A percentile compares a stretch with the other conserved stretches of the same genome.
phyloP scores from a whole-genome alignment of 2,329 filamentous ascomycete genomes.

The Eutypella sp. region DNA sequence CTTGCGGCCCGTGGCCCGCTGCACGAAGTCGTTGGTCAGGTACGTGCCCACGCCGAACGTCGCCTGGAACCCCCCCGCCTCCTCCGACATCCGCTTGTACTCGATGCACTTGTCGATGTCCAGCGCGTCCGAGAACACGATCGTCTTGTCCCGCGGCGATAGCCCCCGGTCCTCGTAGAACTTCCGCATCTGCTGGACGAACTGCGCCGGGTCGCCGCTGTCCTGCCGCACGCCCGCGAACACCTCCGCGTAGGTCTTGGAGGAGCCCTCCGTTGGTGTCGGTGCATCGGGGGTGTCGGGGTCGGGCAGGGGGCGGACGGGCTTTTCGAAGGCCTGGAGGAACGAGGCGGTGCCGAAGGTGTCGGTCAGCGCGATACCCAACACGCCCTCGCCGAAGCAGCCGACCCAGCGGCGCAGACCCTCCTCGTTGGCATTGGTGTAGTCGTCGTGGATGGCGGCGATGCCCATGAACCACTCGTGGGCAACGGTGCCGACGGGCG shows the following conservation, averaged over 20 bases:
- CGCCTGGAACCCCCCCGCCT: conserved; percentile 74
- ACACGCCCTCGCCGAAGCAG: conserved; percentile 79
- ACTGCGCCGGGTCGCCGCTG: conserved; percentile 78
- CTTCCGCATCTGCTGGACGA: conserved; percentile 70
- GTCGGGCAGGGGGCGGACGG: conserved; percentile 43
- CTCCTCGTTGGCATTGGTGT: conserved; percentile 76
- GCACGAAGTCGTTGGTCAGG: conserved; percentile 89
- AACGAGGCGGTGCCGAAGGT: conserved; percentile 93
- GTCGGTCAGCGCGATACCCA: conserved; percentile 88
- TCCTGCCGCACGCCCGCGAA: conserved; percentile 86
- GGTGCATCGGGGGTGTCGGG: conserved; percentile 19
- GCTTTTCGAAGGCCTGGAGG: conserved; percentile 74
- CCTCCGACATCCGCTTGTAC: conserved; percentile 81
- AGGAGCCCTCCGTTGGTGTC: background rate
- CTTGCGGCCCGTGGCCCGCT: conserved; percentile 68
- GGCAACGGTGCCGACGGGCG: conserved; percentile 81
- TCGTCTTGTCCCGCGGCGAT: conserved; percentile 67
- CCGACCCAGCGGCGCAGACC: conserved; percentile 85
- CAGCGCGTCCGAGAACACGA: conserved; percentile 94
- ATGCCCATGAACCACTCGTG: conserved; percentile 99
- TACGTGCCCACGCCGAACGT: conserved; percentile 95
- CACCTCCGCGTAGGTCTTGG: conserved; percentile 66
- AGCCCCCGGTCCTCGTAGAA: conserved; percentile 78
- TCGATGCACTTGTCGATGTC: conserved; percentile 87
- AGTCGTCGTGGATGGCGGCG: conserved; percentile 83